These are phyloP conservation scores for Yamagishiella unicocca DNA, from an alignment of 139 green algal species.

Conservation along the genomic window DNA sequence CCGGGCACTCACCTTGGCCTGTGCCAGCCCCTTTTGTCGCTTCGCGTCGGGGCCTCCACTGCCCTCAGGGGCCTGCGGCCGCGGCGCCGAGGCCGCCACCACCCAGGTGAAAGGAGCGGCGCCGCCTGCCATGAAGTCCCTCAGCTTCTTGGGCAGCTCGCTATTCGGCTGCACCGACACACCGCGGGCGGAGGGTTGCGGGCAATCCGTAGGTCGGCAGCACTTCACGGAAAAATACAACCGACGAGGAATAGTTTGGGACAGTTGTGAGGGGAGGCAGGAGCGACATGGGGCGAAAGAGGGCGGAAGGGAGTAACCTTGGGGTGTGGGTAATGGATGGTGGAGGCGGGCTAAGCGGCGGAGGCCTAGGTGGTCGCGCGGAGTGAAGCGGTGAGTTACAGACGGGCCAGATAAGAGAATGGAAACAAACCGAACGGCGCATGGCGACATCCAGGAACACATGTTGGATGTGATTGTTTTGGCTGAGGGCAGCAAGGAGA, in stretches of 20 bases:
- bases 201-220: too few relatives aligned
- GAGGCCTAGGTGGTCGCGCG: too few relatives aligned
- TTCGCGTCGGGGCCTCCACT: constrained; percentile 36
- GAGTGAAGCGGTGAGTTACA: too few relatives aligned
- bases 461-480: not conserved
- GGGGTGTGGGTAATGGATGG: not conserved
- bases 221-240: too few relatives aligned
- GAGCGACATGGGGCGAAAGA: not conserved
- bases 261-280: too few relatives aligned
- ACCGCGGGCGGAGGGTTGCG: not conserved
- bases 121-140: not conserved
- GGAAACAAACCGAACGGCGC: too few relatives aligned
- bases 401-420: too few relatives aligned
- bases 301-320: not conserved
- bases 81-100: constrained; percentile 5
- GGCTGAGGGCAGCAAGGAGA: too few relatives aligned
- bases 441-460: too few relatives aligned
- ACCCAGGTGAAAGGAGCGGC: constrained; percentile 44
- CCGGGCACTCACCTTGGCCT: constrained; percentile 30
- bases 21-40: constrained; percentile 38
- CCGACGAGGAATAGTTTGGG: too few relatives aligned
- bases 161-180: constrained; percentile 19
- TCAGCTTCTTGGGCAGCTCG: constrained; percentile 37
- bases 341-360: not conserved
- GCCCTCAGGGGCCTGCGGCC: not conserved